Evolutionary conservation across 768 basidiomycete species (phyloP).

Genomic region (Daedaleopsis nitida): DNA sequence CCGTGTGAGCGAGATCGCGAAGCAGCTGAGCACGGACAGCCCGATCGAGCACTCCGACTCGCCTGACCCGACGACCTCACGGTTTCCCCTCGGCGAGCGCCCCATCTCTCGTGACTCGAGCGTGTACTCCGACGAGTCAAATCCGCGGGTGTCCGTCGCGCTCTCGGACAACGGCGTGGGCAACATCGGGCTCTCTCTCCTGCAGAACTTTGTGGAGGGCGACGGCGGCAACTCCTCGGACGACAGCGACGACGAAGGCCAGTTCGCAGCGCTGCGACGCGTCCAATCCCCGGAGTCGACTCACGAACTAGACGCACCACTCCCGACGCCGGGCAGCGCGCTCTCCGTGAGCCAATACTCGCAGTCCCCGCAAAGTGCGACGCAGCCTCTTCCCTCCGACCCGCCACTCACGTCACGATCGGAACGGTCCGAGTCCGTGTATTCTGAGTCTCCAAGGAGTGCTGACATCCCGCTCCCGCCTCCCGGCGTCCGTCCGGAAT

Average conservation of each 20-base stretch:
- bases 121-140: slow-evolving; percentile 18
- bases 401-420: slow-evolving; percentile 4
- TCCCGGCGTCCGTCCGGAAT: slow-evolving; percentile 17
- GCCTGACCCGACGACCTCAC: slow-evolving; percentile 1
- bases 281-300: slow-evolving; percentile 15
- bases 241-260: slow-evolving; percentile 18
- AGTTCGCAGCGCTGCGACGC: not conserved
- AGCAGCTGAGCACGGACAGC: slow-evolving; percentile 16
- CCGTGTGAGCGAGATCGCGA: slow-evolving; percentile 10
- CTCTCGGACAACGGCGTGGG: slow-evolving; percentile 63
- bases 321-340: not conserved
- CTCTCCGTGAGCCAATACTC: slow-evolving; percentile 1
- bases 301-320: not conserved
- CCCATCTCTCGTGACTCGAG: not conserved
- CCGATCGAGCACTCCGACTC: slow-evolving; percentile 9
- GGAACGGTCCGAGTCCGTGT: slow-evolving; percentile 9
- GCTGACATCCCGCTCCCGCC: slow-evolving; percentile 15
- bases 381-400: not conserved
- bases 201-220: slow-evolving; percentile 51
- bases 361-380: slow-evolving; percentile 6
- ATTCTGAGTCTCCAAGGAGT: slow-evolving; percentile 7
- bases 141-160: slow-evolving; percentile 37
- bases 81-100: slow-evolving; percentile 2
- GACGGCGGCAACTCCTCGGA: slow-evolving; percentile 32
- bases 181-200: slow-evolving; percentile 63